phyloP scores from a whole-genome alignment of 805 yeast species.

The Starmerella bombicola region DNA sequence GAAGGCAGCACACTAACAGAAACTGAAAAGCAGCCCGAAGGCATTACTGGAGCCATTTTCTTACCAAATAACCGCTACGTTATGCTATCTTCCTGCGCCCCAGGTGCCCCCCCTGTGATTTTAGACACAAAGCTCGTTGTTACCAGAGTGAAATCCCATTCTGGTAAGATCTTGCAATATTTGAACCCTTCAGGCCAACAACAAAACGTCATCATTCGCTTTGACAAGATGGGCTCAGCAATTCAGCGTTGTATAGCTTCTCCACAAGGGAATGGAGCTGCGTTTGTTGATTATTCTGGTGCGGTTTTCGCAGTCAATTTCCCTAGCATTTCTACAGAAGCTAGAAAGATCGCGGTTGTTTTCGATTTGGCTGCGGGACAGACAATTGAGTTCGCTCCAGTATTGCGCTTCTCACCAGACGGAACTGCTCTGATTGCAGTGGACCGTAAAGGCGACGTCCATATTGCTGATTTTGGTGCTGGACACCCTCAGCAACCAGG shows the following conservation, averaged over 20 bases:
- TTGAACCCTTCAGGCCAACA: constrained; percentile 32
- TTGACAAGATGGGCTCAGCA: constrained; percentile 70
- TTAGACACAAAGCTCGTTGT: constrained; percentile 37
- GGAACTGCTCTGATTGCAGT: constrained; percentile 68
- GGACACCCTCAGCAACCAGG: constrained; percentile 51
- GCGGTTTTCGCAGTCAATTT: constrained; percentile 55
- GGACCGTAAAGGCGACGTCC: constrained; percentile 70
- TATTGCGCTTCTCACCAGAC: constrained; percentile 59
- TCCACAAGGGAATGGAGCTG: constrained; percentile 78
- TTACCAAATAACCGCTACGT: constrained; percentile 49
- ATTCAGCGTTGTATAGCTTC: constrained; percentile 65
- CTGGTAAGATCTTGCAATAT: constrained; percentile 6
- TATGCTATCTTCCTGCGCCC: constrained; percentile 45
- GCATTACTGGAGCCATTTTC: constrained; percentile 69
- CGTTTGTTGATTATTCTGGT: constrained; percentile 70
- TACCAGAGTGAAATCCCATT: background rate
- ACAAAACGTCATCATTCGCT: constrained; percentile 46
- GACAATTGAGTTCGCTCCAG: constrained; percentile 63
- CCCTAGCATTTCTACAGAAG: constrained; percentile 33
- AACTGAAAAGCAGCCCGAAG: constrained; percentile 55
- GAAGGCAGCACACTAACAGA: constrained; percentile 51
- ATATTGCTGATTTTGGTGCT: constrained; percentile 77
- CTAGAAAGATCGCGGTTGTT: constrained; percentile 48
- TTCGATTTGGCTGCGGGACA: constrained; percentile 71
- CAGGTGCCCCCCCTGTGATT: constrained; percentile 53